Evolutionary conservation across 2,329 filamentous ascomycete species (phyloP).

Genomic region (Fusarium buharicum): DNA sequence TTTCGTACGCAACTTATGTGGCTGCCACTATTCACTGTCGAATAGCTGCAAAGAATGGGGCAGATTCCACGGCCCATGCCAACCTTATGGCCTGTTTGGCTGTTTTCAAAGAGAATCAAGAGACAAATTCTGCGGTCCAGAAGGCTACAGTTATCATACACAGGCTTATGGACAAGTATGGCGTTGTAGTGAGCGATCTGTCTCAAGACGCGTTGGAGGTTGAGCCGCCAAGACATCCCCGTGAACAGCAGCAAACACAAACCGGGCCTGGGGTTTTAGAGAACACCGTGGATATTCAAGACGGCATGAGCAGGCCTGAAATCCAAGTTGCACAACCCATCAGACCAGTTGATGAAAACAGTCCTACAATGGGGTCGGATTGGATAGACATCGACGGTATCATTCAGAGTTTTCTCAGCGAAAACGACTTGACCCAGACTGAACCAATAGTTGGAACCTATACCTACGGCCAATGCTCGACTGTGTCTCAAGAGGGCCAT

Average conservation of each 20-base stretch:
- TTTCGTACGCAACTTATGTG: constrained; percentile 67
- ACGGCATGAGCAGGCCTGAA: not conserved
- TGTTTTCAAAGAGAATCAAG: constrained; percentile 60
- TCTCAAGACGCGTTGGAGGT: constrained; percentile 22
- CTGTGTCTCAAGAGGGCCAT: not conserved
- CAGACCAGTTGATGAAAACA: not conserved
- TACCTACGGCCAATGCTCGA: not conserved
- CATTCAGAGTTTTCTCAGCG: constrained; percentile 50
- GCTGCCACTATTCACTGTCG: constrained; percentile 63
- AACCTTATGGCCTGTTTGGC: constrained; percentile 57
- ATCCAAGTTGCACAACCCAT: not conserved
- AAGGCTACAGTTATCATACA: constrained; percentile 58
- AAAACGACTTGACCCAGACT: constrained; percentile 21
- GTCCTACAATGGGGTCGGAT: constrained; percentile 30
- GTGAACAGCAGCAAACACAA: constrained; percentile 7
- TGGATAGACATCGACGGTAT: constrained; percentile 52
- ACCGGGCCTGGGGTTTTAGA: not conserved
- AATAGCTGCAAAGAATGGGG: constrained; percentile 58
- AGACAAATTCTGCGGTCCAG: constrained; percentile 61
- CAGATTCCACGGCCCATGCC: constrained; percentile 52
- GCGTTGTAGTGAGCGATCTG: constrained; percentile 43
- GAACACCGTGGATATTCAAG: not conserved
- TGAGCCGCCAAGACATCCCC: not conserved
- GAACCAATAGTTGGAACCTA: constrained; percentile 4
- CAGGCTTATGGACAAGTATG: constrained; percentile 58